Conservation (phyloP, 345 rosid species). For the Ceriops zippeliana region DNA sequence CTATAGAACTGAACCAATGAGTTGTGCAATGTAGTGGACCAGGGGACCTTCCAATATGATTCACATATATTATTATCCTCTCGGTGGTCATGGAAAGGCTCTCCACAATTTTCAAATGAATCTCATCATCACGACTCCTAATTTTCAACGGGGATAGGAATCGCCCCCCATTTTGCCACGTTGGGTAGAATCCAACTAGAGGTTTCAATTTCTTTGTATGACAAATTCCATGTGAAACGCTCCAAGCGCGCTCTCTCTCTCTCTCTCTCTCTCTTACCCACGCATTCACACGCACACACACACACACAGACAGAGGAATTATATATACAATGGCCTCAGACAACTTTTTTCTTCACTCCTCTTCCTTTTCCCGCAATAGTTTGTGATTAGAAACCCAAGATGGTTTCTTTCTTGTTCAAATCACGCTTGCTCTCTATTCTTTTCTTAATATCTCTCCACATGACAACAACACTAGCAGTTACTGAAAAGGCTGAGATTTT, state of each 20-base stretch:
- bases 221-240: slow-evolving; percentile 28
- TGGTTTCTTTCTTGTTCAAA: slow-evolving; percentile 31
- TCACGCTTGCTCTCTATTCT: slow-evolving; percentile 20
- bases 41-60: too few species aligned
- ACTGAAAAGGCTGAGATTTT: slow-evolving; percentile 16
- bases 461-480: background rate
- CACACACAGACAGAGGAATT: background rate
- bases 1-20: too few species aligned
- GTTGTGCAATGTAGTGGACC: too few species aligned
- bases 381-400: slow-evolving; percentile 25
- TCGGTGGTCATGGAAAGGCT: background rate
- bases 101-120: slow-evolving; percentile 25
- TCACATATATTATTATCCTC: too few species aligned
- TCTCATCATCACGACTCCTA: slow-evolving; percentile 20
- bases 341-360: slow-evolving; percentile 25
- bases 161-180: slow-evolving; percentile 30
- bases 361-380: slow-evolving; percentile 9
- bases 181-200: slow-evolving; percentile 13
- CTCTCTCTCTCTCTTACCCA: background rate
- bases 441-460: background rate
- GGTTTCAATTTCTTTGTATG: slow-evolving; percentile 3
- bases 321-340: slow-evolving; percentile 18
- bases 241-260: background rate
- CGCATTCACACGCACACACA: background rate
- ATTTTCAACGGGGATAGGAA: slow-evolving; percentile 23